Evolutionary conservation across 1,284 basidiomycete species (phyloP).

Genomic region (Boletus mariae): DNA sequence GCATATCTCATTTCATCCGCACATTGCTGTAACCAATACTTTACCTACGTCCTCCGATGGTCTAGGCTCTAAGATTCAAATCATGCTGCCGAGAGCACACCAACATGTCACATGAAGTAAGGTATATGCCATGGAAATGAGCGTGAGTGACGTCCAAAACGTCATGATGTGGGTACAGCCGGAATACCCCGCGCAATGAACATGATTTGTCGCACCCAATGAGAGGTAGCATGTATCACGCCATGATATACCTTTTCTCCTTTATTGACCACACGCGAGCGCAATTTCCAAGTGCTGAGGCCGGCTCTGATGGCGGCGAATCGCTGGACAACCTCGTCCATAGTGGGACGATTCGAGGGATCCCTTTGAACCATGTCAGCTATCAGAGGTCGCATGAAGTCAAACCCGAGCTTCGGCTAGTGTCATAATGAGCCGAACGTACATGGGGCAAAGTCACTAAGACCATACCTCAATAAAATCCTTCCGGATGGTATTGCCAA

Average conservation of each 20-base stretch:
- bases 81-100: neutral
- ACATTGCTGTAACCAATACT: too few species aligned
- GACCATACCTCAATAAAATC: slow-evolving; percentile 12
- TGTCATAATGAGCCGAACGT: neutral
- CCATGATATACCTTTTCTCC: slow-evolving; percentile 4
- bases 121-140: neutral
- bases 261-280: slow-evolving; percentile 10
- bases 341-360: slow-evolving; percentile 16
- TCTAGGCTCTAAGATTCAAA: neutral
- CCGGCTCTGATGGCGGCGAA: slow-evolving; percentile 1
- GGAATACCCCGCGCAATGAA: slow-evolving; percentile 9
- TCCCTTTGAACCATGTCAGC: slow-evolving; percentile 18
- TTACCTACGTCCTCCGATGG: neutral
- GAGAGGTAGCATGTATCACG: neutral
- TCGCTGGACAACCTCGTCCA: neutral
- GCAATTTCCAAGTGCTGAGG: slow-evolving; percentile 13
- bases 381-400: slow-evolving; percentile 17
- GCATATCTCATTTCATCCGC: too few species aligned
- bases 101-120: neutral
- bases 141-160: neutral
- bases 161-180: slow-evolving; percentile 8
- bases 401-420: slow-evolving; percentile 12
- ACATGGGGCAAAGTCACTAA: too few species aligned
- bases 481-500: slow-evolving; percentile 33
- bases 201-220: slow-evolving; percentile 16